Percentiles rank a stretch among this genome's conserved stretches.
Conservation (phyloP, 106 monocot species). For the Allium sativum region DNA sequence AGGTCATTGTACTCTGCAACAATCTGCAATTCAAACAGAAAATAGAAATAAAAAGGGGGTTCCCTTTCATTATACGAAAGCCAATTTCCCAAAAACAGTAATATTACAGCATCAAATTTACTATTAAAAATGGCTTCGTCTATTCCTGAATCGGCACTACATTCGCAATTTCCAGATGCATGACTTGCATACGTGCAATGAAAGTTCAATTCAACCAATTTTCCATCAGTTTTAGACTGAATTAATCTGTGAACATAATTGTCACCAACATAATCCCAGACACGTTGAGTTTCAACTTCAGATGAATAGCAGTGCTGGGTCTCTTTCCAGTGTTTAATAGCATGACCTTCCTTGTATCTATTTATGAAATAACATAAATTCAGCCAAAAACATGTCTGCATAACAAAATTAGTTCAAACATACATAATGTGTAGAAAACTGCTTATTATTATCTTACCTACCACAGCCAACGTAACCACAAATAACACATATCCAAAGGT, state of each 20-base stretch:
- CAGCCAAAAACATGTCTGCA: background rate
- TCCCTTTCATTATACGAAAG: no score
- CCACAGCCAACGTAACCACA: constrained; percentile 86
- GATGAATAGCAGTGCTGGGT: constrained; percentile 95
- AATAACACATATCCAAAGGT: constrained; percentile 79
- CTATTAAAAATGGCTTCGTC: constrained; percentile 57
- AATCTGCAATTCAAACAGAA: constrained; percentile 33
- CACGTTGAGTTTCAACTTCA: constrained; percentile 76
- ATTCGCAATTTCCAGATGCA: constrained; percentile 37
- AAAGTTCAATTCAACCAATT: constrained; percentile 76
- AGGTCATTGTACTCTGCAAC: constrained; percentile 83
- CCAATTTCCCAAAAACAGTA: background rate
- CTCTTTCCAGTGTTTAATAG: constrained; percentile 87
- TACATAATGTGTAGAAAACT: background rate
- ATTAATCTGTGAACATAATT: constrained; percentile 96
- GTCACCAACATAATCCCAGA: constrained; percentile 96
- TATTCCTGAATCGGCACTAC: constrained; percentile 40
- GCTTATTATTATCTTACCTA: constrained; percentile 28
- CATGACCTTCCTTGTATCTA: constrained; percentile 88
- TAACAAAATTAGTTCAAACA: background rate
- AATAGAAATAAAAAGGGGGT: background rate
- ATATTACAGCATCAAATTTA: constrained; percentile 85
- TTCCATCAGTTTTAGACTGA: constrained; percentile 94
- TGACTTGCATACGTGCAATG: constrained; percentile 33
- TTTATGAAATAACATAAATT: background rate